phyloP scores from a whole-genome alignment of 176 grass and related monocot genomes.

The Oropetium thomaeum region DNA sequence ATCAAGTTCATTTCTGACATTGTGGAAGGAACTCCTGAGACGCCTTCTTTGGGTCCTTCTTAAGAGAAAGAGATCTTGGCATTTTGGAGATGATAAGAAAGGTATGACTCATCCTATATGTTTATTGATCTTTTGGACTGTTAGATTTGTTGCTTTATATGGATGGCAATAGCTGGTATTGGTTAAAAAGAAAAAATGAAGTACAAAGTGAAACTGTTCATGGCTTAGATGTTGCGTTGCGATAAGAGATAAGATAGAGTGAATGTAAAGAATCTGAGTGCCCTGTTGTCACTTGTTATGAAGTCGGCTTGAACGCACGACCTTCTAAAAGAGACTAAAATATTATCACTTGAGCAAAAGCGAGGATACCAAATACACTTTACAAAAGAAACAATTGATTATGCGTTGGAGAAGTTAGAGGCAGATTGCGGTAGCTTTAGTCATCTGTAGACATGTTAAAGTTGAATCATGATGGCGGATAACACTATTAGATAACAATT shows the following conservation, averaged over 20 bases:
- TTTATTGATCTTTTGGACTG: constrained; percentile 13
- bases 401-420: constrained; percentile 17
- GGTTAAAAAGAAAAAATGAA: constrained; percentile 3
- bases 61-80: constrained; percentile 10
- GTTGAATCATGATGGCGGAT: not conserved
- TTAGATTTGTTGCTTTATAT: constrained; percentile 29
- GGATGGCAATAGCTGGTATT: constrained; percentile 10
- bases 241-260: not conserved
- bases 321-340: constrained; percentile 16
- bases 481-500: not conserved
- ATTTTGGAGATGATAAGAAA: not conserved
- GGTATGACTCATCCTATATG: constrained; percentile 10
- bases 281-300: not conserved
- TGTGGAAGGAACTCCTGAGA: constrained; percentile 35
- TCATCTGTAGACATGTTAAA: not conserved
- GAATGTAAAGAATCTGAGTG: not conserved
- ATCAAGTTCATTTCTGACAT: constrained; percentile 71
- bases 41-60: not conserved
- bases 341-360: constrained; percentile 21
- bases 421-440: constrained; percentile 8
- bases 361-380: constrained; percentile 3
- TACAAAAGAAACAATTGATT: constrained; percentile 27
- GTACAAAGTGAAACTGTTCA: not conserved
- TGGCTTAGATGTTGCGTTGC: not conserved
- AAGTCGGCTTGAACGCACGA: not conserved